Base-by-base conservation (phyloP, 768 basidiomycete species). In the Tulasnella sp. region DNA sequence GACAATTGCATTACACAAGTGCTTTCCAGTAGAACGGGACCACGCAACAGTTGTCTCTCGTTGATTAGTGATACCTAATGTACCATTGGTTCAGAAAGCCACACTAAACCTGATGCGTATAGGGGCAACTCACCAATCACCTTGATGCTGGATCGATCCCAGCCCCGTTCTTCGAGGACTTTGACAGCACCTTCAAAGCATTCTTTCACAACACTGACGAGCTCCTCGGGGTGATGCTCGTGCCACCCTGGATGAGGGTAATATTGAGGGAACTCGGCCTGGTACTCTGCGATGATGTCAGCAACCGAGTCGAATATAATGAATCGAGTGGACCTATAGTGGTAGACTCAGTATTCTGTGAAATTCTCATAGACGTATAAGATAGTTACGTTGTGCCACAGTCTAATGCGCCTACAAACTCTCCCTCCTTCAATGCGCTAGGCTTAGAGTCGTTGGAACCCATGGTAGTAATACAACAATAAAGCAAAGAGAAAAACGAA, bases 211-310 rank as follows among this genome's bases (percentile, higher is more conserved):
- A 79, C 74, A 52, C 75, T 67, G 59, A 83, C 77, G 56, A 98
- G 83, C 62, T 91, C 89, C 37, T 73, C 69, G 0, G 88, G 79
- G 62, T 93, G 83, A 65, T 98, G 95, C 56, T 92, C 90, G 63
- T 96, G 93, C 92, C 92, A 96, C 60, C 91, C 87, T 2, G 91
- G 86, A 62, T 86, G 72, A 3, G 85, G 85, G 60, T 89, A 89
- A 65, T 92, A 89, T 62, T 96, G 92, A 40, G 87, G 79, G 63
- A 96, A 96, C 65, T 98, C 93, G 10, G 79, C 70, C 66, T 98
- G 93, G 61, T 87, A 79, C 64, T 89, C 79, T 3, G 84, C 83
- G 52, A 96, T 68, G 59, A 95, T 85, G 60, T 90, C 74, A 22
- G 92, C 91, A 60, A 83, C 67, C 60, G 80, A 71, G 70, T 95